A percentile compares a stretch with the other conserved stretches of the same genome.
These are phyloP conservation scores for Kitagawia praeruptora DNA, from an alignment of 129 eudicot species.

Conservation along the genomic window DNA sequence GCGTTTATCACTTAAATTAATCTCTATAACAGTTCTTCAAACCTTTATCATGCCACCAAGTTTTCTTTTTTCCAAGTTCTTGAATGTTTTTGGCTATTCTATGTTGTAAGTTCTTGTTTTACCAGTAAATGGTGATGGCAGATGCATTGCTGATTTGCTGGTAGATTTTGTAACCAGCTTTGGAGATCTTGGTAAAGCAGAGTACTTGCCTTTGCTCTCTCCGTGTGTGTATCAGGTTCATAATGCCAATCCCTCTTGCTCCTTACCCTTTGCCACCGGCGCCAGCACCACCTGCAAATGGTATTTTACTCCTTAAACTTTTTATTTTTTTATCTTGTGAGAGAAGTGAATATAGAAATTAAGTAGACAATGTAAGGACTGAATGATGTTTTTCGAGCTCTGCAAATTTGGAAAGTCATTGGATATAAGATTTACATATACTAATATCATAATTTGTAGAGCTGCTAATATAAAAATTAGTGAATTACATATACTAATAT, in stretches of 20 bases:
- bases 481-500: background rate
- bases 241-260: slow-evolving; percentile 85
- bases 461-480: background rate
- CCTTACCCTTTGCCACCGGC: slow-evolving; percentile 63
- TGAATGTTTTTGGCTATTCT: background rate
- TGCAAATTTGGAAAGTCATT: background rate
- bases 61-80: too few relatives aligned
- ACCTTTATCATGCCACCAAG: background rate
- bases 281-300: slow-evolving; percentile 63
- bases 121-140: background rate
- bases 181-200: background rate
- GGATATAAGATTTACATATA: background rate
- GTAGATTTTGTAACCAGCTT: background rate
- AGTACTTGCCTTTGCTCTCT: slow-evolving; percentile 7
- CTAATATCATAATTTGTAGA: background rate
- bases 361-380: background rate
- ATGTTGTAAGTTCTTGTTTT: background rate
- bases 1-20: background rate
- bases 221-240: background rate
- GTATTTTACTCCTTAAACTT: slow-evolving; percentile 23
- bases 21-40: background rate
- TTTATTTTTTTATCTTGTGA: background rate
- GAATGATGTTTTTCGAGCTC: background rate
- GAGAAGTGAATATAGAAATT: background rate
- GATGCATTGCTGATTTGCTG: background rate